Conservation (phyloP, 1,284 basidiomycete genomes). For the Cryptococcus sp. region DNA sequence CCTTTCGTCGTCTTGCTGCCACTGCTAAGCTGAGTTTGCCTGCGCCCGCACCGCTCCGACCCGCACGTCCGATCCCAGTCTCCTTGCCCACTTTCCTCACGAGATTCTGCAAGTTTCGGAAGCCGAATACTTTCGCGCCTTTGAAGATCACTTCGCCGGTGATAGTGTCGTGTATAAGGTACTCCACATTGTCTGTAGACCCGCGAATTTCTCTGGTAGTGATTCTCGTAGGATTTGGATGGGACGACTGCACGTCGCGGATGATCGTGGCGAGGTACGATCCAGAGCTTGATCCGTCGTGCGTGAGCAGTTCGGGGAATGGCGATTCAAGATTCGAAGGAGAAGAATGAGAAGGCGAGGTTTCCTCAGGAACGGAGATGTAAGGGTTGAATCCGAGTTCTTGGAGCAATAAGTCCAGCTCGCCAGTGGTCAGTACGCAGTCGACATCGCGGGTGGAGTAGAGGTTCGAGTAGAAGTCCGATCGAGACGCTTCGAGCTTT, state of each 20-base stretch:
- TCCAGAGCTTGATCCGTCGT: slow-evolving; percentile 87
- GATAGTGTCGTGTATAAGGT: slow-evolving; percentile 58
- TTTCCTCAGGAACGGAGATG: slow-evolving; percentile 24
- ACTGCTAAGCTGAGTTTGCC: slow-evolving; percentile 50
- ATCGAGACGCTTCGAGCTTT: slow-evolving; percentile 93
- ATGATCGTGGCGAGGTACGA: slow-evolving; percentile 85
- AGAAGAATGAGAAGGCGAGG: background rate
- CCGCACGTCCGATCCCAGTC: slow-evolving; percentile 70
- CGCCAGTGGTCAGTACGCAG: slow-evolving; percentile 96
- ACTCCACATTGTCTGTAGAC: slow-evolving; percentile 66
- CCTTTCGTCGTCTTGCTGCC: slow-evolving; percentile 52
- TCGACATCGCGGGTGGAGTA: slow-evolving; percentile 89
- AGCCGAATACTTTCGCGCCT: slow-evolving; percentile 95
- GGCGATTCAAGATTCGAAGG: slow-evolving; percentile 23
- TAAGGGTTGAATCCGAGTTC: slow-evolving; percentile 79
- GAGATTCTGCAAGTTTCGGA: slow-evolving; percentile 95
- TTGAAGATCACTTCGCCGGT: slow-evolving; percentile 74
- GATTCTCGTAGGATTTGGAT: slow-evolving; percentile 59
- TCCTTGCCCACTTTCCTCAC: slow-evolving; percentile 90
- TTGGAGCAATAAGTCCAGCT: slow-evolving; percentile 81
- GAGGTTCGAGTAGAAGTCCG: slow-evolving; percentile 80
- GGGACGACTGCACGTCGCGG: slow-evolving; percentile 55
- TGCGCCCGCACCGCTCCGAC: slow-evolving; percentile 52
- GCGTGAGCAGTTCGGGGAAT: slow-evolving; percentile 73
- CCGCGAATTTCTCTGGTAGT: slow-evolving; percentile 64